Evolutionary conservation across 805 yeast species (phyloP), one percentile per base, ranked within the genome.

Genomic region (Saturnispora sekii): DNA sequence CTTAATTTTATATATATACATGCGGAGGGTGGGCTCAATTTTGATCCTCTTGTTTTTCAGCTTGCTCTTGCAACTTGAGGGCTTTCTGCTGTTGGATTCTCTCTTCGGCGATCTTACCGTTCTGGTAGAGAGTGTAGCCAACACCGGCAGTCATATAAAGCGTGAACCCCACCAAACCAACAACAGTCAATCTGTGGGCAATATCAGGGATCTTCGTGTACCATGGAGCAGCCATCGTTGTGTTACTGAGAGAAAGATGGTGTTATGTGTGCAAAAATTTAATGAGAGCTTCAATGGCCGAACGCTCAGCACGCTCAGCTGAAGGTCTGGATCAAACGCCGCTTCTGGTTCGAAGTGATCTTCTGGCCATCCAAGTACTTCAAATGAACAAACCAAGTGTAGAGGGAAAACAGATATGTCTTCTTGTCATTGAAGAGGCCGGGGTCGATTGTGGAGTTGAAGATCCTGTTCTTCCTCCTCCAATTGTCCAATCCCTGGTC

Each of bases 201-300:
- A 82, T 73, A 61, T 83, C 90, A 2, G 85, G 76, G 3, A 74
- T 77, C 61, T 76, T 79, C 2, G 82, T 77, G 60, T 82, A 82
- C 90, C 90, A 83, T 39, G 89, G 84, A 30, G 44, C 46, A 16
- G 46, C 47, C 53, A 50, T 48, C 32, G 32, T 21, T 21, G 26
- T 21, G 26, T 21, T 21, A 21, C 26, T 21, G 26, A 5, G 26
- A 21, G 26, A 21, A 21, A 21, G 26, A 21, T 21, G 26, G 26
- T 42, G 15, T 30, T 12, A 10, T 29, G 4, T 11, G 14, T 43
- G 16, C 16, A 21, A 31, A 14, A 10, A 15, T 15, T 12, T 21
- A 21, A 28, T 11, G 11, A 14, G 29, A 30, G 10, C 10, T 14
- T 34, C 26, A 40, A 29, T 32, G 14, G 18, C 18, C 35, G 36